Evolutionary conservation across 1,284 basidiomycete species (phyloP).

Genomic region (Tilletia caries): DNA sequence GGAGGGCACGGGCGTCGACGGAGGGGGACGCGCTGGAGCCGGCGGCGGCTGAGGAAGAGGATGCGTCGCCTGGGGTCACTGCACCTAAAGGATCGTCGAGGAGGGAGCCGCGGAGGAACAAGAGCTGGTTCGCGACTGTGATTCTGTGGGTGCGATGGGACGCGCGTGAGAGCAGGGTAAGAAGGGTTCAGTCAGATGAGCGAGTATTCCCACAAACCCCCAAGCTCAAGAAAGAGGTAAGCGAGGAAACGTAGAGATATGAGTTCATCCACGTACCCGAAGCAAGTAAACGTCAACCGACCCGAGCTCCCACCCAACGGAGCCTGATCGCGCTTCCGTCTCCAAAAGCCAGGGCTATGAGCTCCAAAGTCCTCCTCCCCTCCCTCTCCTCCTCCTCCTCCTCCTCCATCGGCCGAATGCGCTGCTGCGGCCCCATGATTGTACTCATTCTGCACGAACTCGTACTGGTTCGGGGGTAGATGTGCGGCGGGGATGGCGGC

Average conservation of each 20-base stretch:
- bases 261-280: constrained; percentile 66
- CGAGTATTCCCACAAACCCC: too few relatives aligned
- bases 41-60: not conserved
- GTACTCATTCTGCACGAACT: constrained; percentile 70
- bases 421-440: constrained; percentile 32
- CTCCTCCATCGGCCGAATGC: constrained; percentile 42
- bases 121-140: constrained; percentile 89
- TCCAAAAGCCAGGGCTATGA: constrained; percentile 68
- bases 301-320: constrained; percentile 71
- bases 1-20: constrained; percentile 6
- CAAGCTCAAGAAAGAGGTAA: too few relatives aligned
- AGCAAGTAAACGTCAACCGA: constrained; percentile 78
- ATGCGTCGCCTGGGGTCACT: not conserved
- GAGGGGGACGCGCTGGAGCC: not conserved
- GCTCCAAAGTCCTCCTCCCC: constrained; percentile 29
- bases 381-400: constrained; percentile 47
- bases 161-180: too few relatives aligned
- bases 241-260: not conserved
- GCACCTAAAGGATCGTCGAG: constrained; percentile 66
- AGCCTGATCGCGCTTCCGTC: constrained; percentile 68
- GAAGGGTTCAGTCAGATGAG: too few relatives aligned
- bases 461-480: constrained; percentile 73
- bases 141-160: constrained; percentile 60
- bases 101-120: constrained; percentile 85
- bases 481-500: constrained; percentile 91